Conservation (phyloP, 345 rosid species). For the Nasturtium officinale region DNA sequence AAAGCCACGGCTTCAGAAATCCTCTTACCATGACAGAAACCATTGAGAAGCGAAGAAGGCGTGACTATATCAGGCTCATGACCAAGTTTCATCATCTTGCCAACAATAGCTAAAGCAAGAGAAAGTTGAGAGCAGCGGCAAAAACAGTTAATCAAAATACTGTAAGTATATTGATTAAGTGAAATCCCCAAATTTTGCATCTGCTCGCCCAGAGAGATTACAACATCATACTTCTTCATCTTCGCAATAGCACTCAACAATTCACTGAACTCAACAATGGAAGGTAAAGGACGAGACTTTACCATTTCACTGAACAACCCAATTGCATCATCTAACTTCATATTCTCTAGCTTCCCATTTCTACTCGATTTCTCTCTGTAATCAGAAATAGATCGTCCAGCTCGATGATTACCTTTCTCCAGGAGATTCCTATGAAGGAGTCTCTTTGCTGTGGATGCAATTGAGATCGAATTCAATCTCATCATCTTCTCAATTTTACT, state of each 20-base stretch:
- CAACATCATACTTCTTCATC: slow-evolving; percentile 6
- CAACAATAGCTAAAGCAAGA: neutral
- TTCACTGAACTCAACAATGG: neutral
- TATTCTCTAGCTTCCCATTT: neutral
- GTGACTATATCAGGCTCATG: neutral
- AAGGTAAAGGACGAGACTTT: neutral
- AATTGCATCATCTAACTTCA: neutral
- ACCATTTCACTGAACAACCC: neutral
- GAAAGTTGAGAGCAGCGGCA: neutral
- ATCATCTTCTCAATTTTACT: neutral
- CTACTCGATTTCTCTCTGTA: neutral
- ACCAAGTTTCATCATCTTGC: neutral
- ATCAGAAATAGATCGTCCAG: neutral
- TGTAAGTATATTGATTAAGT: neutral
- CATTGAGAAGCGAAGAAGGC: neutral
- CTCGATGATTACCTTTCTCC: neutral
- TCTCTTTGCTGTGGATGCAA: neutral
- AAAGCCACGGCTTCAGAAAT: neutral
- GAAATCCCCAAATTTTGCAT: neutral
- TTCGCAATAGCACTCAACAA: neutral
- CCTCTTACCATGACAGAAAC: neutral
- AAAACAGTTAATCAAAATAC: neutral
- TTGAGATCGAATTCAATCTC: neutral
- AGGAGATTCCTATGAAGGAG: neutral
- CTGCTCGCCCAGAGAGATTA: neutral